phyloP scores from a whole-genome alignment of 495 filamentous ascomycete species.

The Aspergillus mulundensis region DNA sequence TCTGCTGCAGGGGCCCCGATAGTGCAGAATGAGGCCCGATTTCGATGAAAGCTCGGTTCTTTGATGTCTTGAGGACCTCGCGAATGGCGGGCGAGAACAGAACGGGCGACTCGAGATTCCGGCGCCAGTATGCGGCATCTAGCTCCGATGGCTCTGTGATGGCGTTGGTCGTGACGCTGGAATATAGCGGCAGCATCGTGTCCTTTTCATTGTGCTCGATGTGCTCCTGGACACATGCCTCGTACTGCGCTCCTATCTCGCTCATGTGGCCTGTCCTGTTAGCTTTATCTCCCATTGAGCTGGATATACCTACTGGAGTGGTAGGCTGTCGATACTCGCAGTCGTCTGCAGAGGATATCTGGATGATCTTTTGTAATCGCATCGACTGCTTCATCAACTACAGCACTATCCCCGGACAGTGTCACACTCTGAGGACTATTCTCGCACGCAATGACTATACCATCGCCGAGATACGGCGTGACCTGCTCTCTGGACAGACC shows the following conservation, averaged over 20 bases:
- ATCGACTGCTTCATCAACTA: slow-evolving; percentile 26
- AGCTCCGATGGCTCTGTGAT: slow-evolving; percentile 8
- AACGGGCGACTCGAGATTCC: slow-evolving; percentile 32
- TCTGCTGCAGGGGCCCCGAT: slow-evolving; percentile 8
- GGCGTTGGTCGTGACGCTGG: slow-evolving; percentile 28
- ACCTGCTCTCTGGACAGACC: slow-evolving; percentile 24
- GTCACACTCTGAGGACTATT: slow-evolving; percentile 24
- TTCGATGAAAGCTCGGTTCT: slow-evolving; percentile 10
- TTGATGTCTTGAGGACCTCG: not conserved
- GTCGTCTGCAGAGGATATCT: slow-evolving; percentile 17
- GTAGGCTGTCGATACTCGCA: slow-evolving; percentile 40
- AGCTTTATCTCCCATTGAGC: not conserved
- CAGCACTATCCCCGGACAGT: slow-evolving; percentile 28
- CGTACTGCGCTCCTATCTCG: not conserved
- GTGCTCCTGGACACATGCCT: slow-evolving; percentile 11
- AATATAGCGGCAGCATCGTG: slow-evolving; percentile 16
- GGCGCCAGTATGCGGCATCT: slow-evolving; percentile 37
- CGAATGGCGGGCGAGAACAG: slow-evolving; percentile 32
- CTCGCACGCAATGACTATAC: slow-evolving; percentile 11
- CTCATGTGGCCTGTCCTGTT: slow-evolving; percentile 2
- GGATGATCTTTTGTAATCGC: slow-evolving; percentile 22
- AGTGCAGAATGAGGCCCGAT: slow-evolving; percentile 16
- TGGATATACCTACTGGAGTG: slow-evolving; percentile 26
- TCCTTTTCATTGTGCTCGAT: not conserved
- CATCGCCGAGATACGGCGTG: not conserved